A percentile compares a stretch with the other conserved stretches of the same genome.
Conservation (phyloP, 1,284 basidiomycete species). For the Ganoderma meredithae region DNA sequence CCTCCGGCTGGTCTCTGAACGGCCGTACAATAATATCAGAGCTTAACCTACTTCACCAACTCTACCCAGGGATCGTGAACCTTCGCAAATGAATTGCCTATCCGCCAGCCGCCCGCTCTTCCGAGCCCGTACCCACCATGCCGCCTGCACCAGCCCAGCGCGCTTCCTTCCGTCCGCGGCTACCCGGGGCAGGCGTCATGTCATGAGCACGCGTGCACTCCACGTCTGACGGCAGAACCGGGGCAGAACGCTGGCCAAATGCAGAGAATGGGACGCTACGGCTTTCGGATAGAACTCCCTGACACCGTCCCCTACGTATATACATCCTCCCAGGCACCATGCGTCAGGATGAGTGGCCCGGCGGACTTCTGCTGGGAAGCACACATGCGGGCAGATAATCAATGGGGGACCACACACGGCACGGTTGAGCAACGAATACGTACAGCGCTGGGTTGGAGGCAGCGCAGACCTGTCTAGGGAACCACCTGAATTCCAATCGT, state of each 20-base stretch:
- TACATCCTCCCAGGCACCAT: conserved; percentile 35
- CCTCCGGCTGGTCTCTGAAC: conserved; percentile 27
- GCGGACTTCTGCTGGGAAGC: conserved; percentile 29
- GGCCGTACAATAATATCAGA: conserved; percentile 40
- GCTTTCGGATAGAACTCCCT: conserved; percentile 32
- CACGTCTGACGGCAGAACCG: conserved; percentile 27
- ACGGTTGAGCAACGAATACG: conserved; percentile 35
- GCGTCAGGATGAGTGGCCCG: conserved; percentile 26
- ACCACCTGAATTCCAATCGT: conserved; percentile 90
- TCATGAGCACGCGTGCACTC: conserved; percentile 22
- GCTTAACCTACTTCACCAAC: conserved; percentile 36
- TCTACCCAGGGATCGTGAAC: conserved; percentile 31
- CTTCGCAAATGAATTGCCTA: conserved; percentile 32
- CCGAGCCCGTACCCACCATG: conserved; percentile 1
- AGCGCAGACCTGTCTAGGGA: conserved; percentile 61
- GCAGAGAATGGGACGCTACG: conserved; percentile 30
- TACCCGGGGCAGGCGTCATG: conserved; percentile 5
- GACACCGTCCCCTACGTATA: conserved; percentile 31
- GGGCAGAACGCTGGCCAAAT: conserved; percentile 26
- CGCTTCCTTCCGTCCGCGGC: conserved; percentile 23
- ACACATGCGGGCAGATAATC: conserved; percentile 27
- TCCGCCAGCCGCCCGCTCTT: conserved; percentile 11
- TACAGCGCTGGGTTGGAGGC: conserved; percentile 28
- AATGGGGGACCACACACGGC: conserved; percentile 29
- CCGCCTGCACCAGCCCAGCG: conserved; percentile 13